Conservation (phyloP, 1,284 basidiomycete genomes). For the Inonotus obliquus region DNA sequence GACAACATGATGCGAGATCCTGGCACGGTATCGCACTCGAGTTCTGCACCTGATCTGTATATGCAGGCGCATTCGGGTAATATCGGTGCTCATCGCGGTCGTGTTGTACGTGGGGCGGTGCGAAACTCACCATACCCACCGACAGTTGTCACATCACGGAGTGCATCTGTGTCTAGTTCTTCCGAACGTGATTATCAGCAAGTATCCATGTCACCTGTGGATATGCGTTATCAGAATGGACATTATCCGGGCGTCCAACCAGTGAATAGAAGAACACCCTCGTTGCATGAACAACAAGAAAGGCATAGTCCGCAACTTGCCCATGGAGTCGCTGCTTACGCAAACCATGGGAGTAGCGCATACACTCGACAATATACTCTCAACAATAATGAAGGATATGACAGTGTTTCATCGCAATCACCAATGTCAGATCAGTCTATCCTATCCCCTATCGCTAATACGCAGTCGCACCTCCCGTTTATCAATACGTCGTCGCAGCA, state of each 20-base stretch:
- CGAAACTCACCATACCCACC: slow-evolving; percentile 3
- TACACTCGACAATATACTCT: not conserved
- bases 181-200: not conserved
- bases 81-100: not conserved
- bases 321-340: not conserved
- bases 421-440: not conserved
- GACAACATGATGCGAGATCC: not conserved
- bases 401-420: not conserved
- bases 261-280: not conserved
- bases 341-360: not conserved
- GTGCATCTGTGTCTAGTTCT: not conserved
- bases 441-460: not conserved
- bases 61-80: not conserved
- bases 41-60: not conserved
- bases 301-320: not conserved
- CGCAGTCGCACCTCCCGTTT: not conserved
- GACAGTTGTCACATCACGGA: not conserved
- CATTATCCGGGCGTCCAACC: not conserved
- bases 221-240: not conserved
- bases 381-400: not conserved
- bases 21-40: not conserved
- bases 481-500: not conserved
- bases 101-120: not conserved
- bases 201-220: not conserved
- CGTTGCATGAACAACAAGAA: not conserved